Base-by-base conservation (phyloP, 116 monocot genomes). In the Trichopus zeylanicus region DNA sequence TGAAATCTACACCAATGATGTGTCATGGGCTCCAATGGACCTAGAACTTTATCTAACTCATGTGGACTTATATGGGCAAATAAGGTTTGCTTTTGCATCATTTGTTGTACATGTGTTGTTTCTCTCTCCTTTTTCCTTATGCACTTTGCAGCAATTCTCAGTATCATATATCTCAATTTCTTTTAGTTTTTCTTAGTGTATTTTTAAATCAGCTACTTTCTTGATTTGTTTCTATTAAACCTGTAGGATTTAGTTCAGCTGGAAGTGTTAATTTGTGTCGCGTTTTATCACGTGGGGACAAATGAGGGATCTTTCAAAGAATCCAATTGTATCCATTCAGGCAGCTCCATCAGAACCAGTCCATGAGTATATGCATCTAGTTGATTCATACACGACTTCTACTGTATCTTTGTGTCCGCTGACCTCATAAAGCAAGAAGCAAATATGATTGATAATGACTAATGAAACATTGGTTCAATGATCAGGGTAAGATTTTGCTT, bases 51-150 rank as follows among this genome's bases (percentile, higher is more conserved):
- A 57, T 91, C 86, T 69, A 91, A 91, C 75, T 86, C 91, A 5
- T 91, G 91, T 70, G 91, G 91, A 27, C 82, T 91, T 59, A 79
- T 82, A 78, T 91, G 91, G 86, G 86, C 86, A 51, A 91, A 85
- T 60, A 91, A 91, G 91, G 91, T 86, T 55, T 31, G 31, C 42
- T 29, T 15, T 30, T 51, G 18, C 9, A 23, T n/a, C n/a, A n/a
- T n/a, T n/a, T n/a, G n/a, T n/a, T n/a, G n/a, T n/a, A n/a, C n/a
- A n/a, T n/a, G n/a, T n/a, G n/a, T n/a, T n/a, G n/a, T n/a, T n/a
- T n/a, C n/a, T n/a, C n/a, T n/a, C n/a, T n/a, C n/a, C n/a, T n/a
- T n/a, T n/a, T n/a, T n/a, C n/a, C n/a, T n/a, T n/a, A n/a, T n/a
- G n/a, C n/a, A n/a, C n/a, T n/a, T n/a, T n/a, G n/a, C n/a, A n/a